A percentile compares a stretch with the other conserved stretches of the same genome.
Evolutionary conservation across 805 yeast genomes (phyloP).

Genomic region (Candida endomychidarum): DNA sequence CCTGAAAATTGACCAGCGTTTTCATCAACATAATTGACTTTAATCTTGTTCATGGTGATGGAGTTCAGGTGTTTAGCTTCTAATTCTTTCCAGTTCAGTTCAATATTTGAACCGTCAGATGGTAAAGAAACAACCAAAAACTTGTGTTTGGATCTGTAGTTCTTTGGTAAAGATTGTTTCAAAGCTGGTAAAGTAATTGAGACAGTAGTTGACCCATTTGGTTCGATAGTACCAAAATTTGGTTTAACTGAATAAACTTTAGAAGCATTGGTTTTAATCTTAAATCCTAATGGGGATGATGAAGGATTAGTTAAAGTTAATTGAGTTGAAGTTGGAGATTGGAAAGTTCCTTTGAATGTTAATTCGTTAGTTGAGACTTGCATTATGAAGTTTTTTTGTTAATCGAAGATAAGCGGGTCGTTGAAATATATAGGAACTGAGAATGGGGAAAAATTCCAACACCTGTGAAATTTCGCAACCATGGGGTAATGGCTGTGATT

Average conservation of each 20-base stretch:
- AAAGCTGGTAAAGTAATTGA: constrained; percentile 84
- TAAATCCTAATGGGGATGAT: constrained; percentile 71
- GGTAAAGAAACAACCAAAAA: constrained; percentile 87
- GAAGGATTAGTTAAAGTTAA: constrained; percentile 55
- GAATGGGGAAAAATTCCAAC: constrained; percentile 4
- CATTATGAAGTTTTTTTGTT: constrained; percentile 12
- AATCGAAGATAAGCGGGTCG: background rate
- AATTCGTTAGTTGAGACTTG: constrained; percentile 13
- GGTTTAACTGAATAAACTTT: constrained; percentile 95
- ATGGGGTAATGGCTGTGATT: constrained; percentile 1
- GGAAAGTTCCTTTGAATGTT: constrained; percentile 61
- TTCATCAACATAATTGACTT: constrained; percentile 49
- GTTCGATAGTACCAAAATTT: constrained; percentile 75
- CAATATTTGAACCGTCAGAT: constrained; percentile 62
- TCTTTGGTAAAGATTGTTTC: constrained; percentile 67
- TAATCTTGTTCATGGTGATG: constrained; percentile 61
- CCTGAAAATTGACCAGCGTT: constrained; percentile 22
- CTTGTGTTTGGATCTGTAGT: constrained; percentile 84
- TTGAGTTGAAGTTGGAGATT: constrained; percentile 64
- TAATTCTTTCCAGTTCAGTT: constrained; percentile 71
- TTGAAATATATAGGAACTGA: background rate
- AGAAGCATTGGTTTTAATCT: constrained; percentile 97
- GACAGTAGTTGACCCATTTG: constrained; percentile 71
- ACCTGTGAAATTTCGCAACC: constrained; percentile 5
- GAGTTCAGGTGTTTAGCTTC: constrained; percentile 56